Percentiles rank a stretch among this genome's conserved stretches.
phyloP scores from a whole-genome alignment of 345 rosid genomes.

The Brassica napus region DNA sequence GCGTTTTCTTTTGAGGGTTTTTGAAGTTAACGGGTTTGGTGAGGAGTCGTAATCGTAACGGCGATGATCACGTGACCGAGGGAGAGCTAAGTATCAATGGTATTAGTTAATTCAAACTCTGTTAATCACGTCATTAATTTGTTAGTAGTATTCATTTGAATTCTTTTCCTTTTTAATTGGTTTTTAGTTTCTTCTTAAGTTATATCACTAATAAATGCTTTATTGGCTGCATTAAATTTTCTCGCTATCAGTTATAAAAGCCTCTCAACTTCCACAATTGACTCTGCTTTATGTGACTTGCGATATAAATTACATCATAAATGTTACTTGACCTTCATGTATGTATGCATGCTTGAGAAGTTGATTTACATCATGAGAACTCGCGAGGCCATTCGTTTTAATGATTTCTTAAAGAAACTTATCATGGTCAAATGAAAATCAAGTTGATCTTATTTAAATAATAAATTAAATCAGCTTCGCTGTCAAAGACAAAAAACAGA shows the following conservation, averaged over 20 bases:
- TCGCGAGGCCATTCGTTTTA: not conserved
- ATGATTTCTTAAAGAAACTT: not conserved
- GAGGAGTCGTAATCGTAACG: constrained; percentile 32
- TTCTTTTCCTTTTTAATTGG: not conserved
- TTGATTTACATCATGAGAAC: not conserved
- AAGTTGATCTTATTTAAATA: not conserved
- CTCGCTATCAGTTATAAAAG: constrained; percentile 33
- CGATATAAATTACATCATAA: not conserved
- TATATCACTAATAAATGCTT: constrained; percentile 32
- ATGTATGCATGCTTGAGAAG: not conserved
- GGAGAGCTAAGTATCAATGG: constrained; percentile 10
- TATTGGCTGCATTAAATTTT: constrained; percentile 32
- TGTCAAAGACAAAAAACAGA: constrained; percentile 13
- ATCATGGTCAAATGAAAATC: not conserved
- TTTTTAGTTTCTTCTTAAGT: constrained; percentile 3
- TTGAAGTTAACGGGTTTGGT: constrained; percentile 19
- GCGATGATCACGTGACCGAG: constrained; percentile 36
- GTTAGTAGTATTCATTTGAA: constrained; percentile 29
- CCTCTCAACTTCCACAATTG: constrained; percentile 30
- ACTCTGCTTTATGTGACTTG: constrained; percentile 14
- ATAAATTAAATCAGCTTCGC: not conserved
- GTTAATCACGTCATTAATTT: constrained; percentile 38
- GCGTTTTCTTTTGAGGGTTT: constrained; percentile 13
- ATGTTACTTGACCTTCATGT: not conserved
- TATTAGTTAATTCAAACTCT: constrained; percentile 11